These are phyloP conservation scores for Pholiota microspora DNA, from an alignment of 768 basidiomycete genomes.

Conservation along the genomic window DNA sequence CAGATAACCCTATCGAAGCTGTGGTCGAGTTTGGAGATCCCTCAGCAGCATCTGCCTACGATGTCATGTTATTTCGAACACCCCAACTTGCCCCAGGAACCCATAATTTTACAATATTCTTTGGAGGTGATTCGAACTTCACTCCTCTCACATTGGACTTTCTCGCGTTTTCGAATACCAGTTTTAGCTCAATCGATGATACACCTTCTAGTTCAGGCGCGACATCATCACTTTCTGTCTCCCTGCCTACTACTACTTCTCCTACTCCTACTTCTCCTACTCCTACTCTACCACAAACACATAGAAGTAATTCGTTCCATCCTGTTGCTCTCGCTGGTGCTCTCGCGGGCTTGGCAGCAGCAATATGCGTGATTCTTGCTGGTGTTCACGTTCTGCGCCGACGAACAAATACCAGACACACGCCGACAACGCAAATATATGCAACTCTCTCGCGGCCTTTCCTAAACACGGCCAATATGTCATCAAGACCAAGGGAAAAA, in stretches of 20 bases:
- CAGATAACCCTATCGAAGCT: not conserved
- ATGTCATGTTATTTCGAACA: not conserved
- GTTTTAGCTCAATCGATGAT: not conserved
- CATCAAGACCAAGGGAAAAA: not conserved
- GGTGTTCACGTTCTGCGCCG: not conserved
- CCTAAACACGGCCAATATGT: not conserved
- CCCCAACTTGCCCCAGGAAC: not conserved
- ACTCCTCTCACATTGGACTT: not conserved
- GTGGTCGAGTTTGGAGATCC: not conserved
- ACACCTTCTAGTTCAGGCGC: not conserved
- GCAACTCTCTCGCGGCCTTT: not conserved
- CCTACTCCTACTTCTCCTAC: not conserved
- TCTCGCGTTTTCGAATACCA: not conserved
- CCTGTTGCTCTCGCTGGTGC: not conserved
- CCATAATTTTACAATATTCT: not conserved
- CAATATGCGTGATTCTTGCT: not conserved
- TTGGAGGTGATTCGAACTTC: not conserved
- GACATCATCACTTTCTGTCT: not conserved
- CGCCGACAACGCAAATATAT: not conserved
- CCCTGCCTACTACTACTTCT: not conserved
- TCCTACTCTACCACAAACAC: not conserved
- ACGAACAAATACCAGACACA: not conserved
- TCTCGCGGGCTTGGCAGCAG: not conserved
- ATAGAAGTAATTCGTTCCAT: not conserved
- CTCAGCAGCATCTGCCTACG: not conserved